Evolutionary conservation across 176 grass and related monocot species (phyloP).

Genomic region (Oryza punctata): DNA sequence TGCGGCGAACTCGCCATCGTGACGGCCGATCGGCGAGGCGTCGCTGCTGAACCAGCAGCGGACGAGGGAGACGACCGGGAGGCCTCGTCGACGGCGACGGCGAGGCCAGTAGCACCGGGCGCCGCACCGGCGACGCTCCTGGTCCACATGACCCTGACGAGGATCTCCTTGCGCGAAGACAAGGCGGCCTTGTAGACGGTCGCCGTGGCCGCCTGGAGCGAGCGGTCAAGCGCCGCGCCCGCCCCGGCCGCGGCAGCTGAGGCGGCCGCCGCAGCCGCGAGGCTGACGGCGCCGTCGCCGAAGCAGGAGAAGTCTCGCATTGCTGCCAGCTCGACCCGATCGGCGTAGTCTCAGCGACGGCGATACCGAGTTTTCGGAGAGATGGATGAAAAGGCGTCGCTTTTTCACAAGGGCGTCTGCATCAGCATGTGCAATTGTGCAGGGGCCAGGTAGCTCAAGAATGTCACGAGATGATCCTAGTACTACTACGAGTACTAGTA

Average conservation of each 20-base stretch:
- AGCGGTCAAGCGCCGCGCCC: neutral
- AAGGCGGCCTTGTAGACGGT: constrained; percentile 45
- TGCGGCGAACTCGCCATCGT: constrained; percentile 8
- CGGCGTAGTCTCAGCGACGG: neutral
- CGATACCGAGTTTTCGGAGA: neutral
- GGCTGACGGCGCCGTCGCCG: constrained; percentile 55
- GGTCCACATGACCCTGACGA: constrained; percentile 67
- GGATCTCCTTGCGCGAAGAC: constrained; percentile 52
- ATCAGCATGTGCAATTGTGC: no score
- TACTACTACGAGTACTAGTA: no score
- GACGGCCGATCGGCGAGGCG: constrained; percentile 30
- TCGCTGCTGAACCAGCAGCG: neutral
- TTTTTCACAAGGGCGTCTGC: no score
- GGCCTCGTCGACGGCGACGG: constrained; percentile 34
- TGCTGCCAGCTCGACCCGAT: constrained; percentile 3
- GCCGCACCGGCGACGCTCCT: constrained; percentile 2
- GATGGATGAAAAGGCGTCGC: no score
- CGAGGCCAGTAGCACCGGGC: constrained; percentile 29
- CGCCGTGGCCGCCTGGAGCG: constrained; percentile 47
- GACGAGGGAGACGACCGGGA: neutral
- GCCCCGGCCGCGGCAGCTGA: neutral
- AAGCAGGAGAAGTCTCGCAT: constrained; percentile 93
- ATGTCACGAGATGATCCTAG: neutral
- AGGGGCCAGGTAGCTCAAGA: neutral
- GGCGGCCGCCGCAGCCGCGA: constrained; percentile 17